A percentile compares a stretch with the other conserved stretches of the same genome.
These are phyloP conservation scores for Botrytis hyacinthi DNA, from an alignment of 2,329 filamentous ascomycete species.

Conservation along the genomic window DNA sequence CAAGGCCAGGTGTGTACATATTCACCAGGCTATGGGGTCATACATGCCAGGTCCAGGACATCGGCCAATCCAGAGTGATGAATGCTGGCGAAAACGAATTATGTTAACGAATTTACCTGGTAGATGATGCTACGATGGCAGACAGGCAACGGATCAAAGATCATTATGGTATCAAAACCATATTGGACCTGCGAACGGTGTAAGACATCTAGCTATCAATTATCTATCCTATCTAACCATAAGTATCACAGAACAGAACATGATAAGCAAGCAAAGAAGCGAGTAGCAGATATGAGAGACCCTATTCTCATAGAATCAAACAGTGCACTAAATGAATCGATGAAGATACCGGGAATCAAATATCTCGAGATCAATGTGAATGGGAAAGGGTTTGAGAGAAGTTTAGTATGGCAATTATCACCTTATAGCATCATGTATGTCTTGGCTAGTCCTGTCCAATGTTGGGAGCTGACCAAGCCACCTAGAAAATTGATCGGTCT, in stretches of 20 bases:
- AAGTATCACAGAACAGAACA: slow-evolving; percentile 64
- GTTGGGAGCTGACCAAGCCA: neutral
- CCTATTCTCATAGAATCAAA: slow-evolving; percentile 50
- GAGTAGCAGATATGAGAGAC: slow-evolving; percentile 46
- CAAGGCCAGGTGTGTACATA: slow-evolving; percentile 52
- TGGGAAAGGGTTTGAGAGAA: slow-evolving; percentile 64
- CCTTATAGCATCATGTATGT: slow-evolving; percentile 63
- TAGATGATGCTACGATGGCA: slow-evolving; percentile 66
- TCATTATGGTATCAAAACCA: slow-evolving; percentile 63
- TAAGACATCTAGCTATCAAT: slow-evolving; percentile 40
- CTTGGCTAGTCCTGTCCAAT: no score
- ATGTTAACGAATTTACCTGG: slow-evolving; percentile 22
- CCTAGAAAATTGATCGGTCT: slow-evolving; percentile 58
- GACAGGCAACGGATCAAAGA: slow-evolving; percentile 61
- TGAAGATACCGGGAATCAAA: slow-evolving; percentile 60
- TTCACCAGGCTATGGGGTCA: neutral
- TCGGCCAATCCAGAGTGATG: neutral
- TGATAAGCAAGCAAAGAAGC: slow-evolving; percentile 63
- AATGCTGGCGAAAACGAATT: neutral
- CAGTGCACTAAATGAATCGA: slow-evolving; percentile 51
- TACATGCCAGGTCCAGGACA: neutral
- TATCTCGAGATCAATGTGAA: slow-evolving; percentile 73
- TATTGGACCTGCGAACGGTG: slow-evolving; percentile 79
- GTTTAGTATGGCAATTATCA: slow-evolving; percentile 64
- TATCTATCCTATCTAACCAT: neutral